These are phyloP conservation scores for Suillus placidus DNA, from an alignment of 768 basidiomycete species.

Conservation along the genomic window DNA sequence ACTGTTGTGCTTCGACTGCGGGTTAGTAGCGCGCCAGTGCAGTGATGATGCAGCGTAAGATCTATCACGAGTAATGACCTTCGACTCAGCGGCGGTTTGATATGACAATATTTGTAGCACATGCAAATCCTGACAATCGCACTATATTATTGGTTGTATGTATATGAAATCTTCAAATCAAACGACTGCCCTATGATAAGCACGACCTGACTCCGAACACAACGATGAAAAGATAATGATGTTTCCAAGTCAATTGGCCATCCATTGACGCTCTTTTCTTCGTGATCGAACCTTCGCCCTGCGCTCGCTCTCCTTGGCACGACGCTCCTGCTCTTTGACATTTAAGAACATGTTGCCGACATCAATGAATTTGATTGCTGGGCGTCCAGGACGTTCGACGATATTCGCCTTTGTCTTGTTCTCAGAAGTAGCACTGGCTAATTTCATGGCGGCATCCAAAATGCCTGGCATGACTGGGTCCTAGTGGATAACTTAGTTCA, in stretches of 20 bases:
- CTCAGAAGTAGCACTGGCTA: conserved; percentile 41
- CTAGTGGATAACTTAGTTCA: conserved; percentile 38
- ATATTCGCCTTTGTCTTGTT: conserved; percentile 41
- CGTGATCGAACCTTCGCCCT: conserved; percentile 40
- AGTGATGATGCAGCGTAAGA: too few relatives aligned
- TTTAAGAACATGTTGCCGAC: conserved; percentile 74
- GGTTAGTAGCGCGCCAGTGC: neutral
- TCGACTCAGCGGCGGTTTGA: neutral
- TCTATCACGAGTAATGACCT: neutral
- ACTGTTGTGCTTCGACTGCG: neutral
- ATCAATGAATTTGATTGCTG: conserved; percentile 69
- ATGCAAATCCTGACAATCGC: neutral
- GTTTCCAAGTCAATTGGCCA: neutral
- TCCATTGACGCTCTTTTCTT: conserved; percentile 21
- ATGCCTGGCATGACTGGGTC: conserved; percentile 62
- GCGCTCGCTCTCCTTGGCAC: conserved; percentile 53
- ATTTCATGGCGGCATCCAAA: conserved; percentile 50
- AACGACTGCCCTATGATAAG: neutral
- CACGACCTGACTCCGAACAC: neutral
- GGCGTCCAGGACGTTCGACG: conserved; percentile 46
- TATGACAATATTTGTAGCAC: neutral
- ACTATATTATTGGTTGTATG: neutral
- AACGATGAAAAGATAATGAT: neutral
- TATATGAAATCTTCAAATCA: neutral
- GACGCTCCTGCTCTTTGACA: conserved; percentile 50